Conservation (phyloP, 228 moss, liverwort and hornwort species). For the Sphagnum fallax region DNA sequence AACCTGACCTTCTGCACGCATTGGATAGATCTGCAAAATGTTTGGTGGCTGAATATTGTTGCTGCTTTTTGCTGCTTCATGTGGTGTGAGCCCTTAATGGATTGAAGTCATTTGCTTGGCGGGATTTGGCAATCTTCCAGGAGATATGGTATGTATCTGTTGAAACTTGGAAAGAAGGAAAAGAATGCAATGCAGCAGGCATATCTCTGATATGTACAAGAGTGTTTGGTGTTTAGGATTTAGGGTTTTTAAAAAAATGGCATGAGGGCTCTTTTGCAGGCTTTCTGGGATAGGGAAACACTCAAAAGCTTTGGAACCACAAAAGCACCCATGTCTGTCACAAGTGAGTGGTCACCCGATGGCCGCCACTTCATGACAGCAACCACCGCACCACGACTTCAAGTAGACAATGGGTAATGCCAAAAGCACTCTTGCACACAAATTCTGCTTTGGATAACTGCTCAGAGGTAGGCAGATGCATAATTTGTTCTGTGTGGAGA, state of each 20-base stretch:
- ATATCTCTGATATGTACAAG: too few relatives aligned
- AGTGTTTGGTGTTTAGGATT: too few relatives aligned
- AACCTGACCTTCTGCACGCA: too few relatives aligned
- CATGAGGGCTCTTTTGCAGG: constrained; percentile 23
- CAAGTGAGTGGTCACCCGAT: constrained; percentile 97
- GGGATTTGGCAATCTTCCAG: constrained; percentile 97
- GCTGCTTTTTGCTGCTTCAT: neutral
- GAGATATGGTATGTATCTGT: constrained; percentile 67
- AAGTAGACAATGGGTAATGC: constrained; percentile 86
- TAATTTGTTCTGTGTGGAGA: neutral
- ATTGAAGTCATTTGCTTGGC: constrained; percentile 78
- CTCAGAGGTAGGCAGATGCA: too few relatives aligned
- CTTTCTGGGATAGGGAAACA: constrained; percentile 81
- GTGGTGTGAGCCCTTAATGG: constrained; percentile 19
- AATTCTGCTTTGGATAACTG: too few relatives aligned
- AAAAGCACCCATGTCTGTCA: constrained; percentile 72
- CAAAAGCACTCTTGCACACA: neutral
- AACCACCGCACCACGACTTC: constrained; percentile 92
- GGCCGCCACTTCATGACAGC: constrained; percentile 94
- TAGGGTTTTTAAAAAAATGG: too few relatives aligned
- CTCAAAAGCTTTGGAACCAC: constrained; percentile 71
- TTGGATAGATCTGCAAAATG: neutral
- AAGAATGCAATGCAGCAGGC: too few relatives aligned
- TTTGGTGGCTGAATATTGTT: neutral
- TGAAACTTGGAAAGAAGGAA: neutral